A percentile compares a stretch with the other conserved stretches of the same genome.
phyloP scores from a whole-genome alignment of 768 basidiomycete species.

The Crepidotus variabilis region DNA sequence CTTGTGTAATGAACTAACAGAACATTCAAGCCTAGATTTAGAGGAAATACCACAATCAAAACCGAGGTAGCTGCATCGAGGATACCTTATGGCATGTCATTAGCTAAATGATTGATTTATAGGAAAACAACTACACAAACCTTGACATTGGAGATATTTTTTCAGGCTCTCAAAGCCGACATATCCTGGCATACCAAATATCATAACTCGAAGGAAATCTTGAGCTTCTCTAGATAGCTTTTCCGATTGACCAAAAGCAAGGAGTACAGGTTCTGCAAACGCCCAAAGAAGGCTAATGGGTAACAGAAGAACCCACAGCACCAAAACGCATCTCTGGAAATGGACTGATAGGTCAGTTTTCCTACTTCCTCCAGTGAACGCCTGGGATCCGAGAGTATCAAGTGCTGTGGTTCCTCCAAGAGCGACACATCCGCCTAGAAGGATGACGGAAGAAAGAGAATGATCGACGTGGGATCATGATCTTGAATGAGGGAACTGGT shows the following conservation, averaged over 20 bases:
- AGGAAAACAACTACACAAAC: conserved; percentile 27
- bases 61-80: conserved; percentile 70
- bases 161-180: conserved; percentile 75
- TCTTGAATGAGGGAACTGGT: conserved; percentile 20
- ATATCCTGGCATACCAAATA: conserved; percentile 66
- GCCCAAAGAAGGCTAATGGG: conserved; percentile 64
- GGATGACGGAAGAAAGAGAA: conserved; percentile 9
- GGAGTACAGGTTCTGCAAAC: conserved; percentile 58
- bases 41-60: conserved; percentile 57
- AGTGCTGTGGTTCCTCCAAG: conserved; percentile 77
- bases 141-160: conserved; percentile 80
- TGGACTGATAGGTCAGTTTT: conserved; percentile 69
- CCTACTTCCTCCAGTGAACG: conserved; percentile 60
- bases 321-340: conserved; percentile 63
- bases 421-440: conserved; percentile 70
- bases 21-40: conserved; percentile 61
- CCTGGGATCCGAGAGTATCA: conserved; percentile 75
- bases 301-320: conserved; percentile 61
- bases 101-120: background rate
- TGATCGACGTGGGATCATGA: conserved; percentile 46
- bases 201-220: conserved; percentile 58
- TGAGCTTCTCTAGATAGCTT: conserved; percentile 59
- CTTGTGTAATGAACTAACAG: conserved; percentile 59
- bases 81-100: conserved; percentile 46
- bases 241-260: conserved; percentile 58